Percentiles rank a stretch among this genome's conserved stretches.
Evolutionary conservation across 148 eudicot species (phyloP).

Genomic region (Nyssa sinensis): DNA sequence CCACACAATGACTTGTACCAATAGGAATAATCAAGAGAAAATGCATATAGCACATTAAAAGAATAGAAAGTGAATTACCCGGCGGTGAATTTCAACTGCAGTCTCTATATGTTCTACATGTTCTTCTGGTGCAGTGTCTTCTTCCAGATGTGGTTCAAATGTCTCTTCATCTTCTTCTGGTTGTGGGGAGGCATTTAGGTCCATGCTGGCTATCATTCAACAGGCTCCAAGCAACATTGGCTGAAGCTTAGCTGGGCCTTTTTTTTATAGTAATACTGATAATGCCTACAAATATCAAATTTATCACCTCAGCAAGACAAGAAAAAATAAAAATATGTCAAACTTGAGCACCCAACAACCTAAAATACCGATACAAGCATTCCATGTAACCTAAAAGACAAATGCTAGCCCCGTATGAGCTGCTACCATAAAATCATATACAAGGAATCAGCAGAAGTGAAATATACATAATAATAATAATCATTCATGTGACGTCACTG

Average conservation of each 20-base stretch:
- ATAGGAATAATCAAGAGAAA: neutral
- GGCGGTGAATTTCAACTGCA: slow-evolving; percentile 65
- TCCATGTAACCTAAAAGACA: no score
- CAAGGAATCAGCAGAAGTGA: no score
- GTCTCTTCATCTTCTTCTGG: slow-evolving; percentile 90
- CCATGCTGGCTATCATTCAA: slow-evolving; percentile 61
- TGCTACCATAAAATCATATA: no score
- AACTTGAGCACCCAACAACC: neutral
- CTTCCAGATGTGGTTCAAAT: slow-evolving; percentile 51
- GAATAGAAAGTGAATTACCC: slow-evolving; percentile 47
- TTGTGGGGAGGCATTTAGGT: slow-evolving; percentile 83
- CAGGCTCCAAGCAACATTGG: slow-evolving; percentile 26
- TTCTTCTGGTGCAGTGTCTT: slow-evolving; percentile 39
- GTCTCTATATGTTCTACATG: slow-evolving; percentile 51
- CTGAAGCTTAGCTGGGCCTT: slow-evolving; percentile 8
- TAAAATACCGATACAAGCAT: no score
- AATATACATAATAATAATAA: no score
- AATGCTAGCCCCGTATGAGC: no score
- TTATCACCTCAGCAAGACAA: neutral
- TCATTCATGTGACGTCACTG: no score
- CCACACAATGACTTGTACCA: neutral
- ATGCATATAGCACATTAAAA: no score
- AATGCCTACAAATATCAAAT: neutral
- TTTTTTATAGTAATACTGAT: neutral
- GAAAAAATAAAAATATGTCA: neutral